Conservation (phyloP, 257 asterid species). For the Solanum bulbocastanum region DNA sequence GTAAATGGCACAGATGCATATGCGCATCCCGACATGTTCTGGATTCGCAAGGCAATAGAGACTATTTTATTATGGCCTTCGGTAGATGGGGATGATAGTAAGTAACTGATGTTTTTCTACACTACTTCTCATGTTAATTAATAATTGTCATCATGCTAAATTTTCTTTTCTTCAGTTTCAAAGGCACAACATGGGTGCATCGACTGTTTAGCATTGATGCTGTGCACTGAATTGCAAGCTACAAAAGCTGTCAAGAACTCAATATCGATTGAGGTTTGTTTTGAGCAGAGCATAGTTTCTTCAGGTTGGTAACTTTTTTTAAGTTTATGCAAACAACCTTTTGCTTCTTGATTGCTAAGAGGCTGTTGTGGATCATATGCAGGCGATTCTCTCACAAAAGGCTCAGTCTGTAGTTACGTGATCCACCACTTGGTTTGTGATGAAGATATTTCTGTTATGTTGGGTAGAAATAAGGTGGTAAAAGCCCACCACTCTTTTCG, state of each 20-base stretch:
- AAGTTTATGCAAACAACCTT: not conserved
- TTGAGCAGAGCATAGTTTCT: not conserved
- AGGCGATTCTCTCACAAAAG: slow-evolving; percentile 24
- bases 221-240: slow-evolving; percentile 58
- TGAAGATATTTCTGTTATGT: slow-evolving; percentile 13
- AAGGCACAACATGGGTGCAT: slow-evolving; percentile 97
- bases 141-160: not conserved
- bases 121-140: not conserved
- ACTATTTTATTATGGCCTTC: slow-evolving; percentile 58
- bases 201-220: slow-evolving; percentile 76
- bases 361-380: slow-evolving; percentile 10
- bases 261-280: not conserved
- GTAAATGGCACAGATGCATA: slow-evolving; percentile 48
- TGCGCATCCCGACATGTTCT: slow-evolving; percentile 34
- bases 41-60: slow-evolving; percentile 40
- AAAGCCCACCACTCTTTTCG: slow-evolving; percentile 39
- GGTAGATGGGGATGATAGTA: slow-evolving; percentile 51
- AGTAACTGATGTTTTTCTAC: slow-evolving; percentile 10
- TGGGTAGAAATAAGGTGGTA: slow-evolving; percentile 15
- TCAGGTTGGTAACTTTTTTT: not conserved
- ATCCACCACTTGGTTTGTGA: slow-evolving; percentile 31
- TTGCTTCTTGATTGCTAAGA: slow-evolving; percentile 4
- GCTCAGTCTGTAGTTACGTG: slow-evolving; percentile 46
- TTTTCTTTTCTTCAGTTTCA: slow-evolving; percentile 35
- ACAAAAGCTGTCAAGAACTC: slow-evolving; percentile 26